Conservation (phyloP, 2,329 filamentous ascomycete genomes). For the Sporothrix brunneoviolacea region DNA sequence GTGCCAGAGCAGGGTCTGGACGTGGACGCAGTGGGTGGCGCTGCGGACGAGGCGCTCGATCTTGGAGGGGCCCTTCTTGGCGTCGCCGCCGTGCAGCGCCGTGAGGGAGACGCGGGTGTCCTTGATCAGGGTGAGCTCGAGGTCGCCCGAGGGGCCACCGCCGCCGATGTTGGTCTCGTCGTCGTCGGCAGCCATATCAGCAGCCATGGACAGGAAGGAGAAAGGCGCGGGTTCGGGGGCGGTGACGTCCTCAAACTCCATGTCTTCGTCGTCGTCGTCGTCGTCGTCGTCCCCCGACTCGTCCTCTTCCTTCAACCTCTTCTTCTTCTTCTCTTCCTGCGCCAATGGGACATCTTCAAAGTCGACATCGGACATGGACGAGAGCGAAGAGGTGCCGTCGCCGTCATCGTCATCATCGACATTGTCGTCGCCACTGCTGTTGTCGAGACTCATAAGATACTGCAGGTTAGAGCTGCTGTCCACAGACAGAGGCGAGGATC, state of each 20-base stretch:
- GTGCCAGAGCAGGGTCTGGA: slow-evolving; percentile 81
- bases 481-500: slow-evolving; percentile 35
- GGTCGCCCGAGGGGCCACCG: slow-evolving; percentile 52
- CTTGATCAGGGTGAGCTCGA: slow-evolving; percentile 64
- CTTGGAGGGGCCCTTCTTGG: slow-evolving; percentile 81
- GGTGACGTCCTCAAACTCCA: slow-evolving; percentile 55
- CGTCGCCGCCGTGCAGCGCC: slow-evolving; percentile 45
- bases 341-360: slow-evolving; percentile 44
- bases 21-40: slow-evolving; percentile 80
- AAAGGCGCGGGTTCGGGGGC: slow-evolving; percentile 25
- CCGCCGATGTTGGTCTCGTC: slow-evolving; percentile 20
- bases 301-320: slow-evolving; percentile 19
- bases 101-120: slow-evolving; percentile 54
- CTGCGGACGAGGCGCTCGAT: slow-evolving; percentile 71
- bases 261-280: slow-evolving; percentile 45
- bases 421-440: slow-evolving; percentile 31
- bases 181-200: slow-evolving; percentile 24
- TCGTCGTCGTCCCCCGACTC: slow-evolving; percentile 31
- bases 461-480: slow-evolving; percentile 36
- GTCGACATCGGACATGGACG: slow-evolving; percentile 50
- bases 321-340: slow-evolving; percentile 30
- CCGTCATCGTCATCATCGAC: slow-evolving; percentile 41
- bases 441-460: slow-evolving; percentile 21
- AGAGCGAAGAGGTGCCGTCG: slow-evolving; percentile 42
- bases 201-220: slow-evolving; percentile 25